Base-by-base conservation (phyloP, 73 alveolate genomes). In the Paramecium pentaurelia region DNA sequence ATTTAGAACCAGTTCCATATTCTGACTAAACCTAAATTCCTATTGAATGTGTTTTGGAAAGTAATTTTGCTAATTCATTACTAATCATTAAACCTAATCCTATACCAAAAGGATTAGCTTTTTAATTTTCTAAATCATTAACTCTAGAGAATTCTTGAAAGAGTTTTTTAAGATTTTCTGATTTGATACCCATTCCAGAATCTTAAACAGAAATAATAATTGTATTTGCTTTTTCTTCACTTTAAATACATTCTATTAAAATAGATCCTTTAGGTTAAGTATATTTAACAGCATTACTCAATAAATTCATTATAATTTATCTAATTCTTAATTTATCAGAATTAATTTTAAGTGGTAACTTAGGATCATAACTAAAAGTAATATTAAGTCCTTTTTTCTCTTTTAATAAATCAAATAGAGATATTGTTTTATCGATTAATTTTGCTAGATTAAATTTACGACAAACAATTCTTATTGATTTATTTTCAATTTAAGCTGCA, bases 241-340 rank as follows among this genome's bases (percentile, higher is more conserved):
- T 32, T 12, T 64, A 32, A 64, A 58, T 58, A 11, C 88, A 87
- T 36, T 73, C 93, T 3, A 84, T 58, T 42, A 86, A 68, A 6
- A 92, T 86, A 32, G 87, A 49, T 27, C 93, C 94, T 25, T 75
- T 86, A 1, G 80, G 51, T 51, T 60, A 38, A 16, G 95, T 92
- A 38, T 73, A 92, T 85, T 92, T 92, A 14, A 92, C 64, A 30
- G 95, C 95, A 86, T 92, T 92, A 54, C 93, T 77, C 30, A 85
- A 32, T 32, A 92, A 58, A 60, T 92, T 92, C 40, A 92, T 92
- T 4, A 92, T 37, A 6, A 92, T 71, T 34, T 92, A 54, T 54
- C 92, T 51, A 47, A 77, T 54, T 54, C 95, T 27, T 30, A 54
- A 16, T 20, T 86, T 68, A 54, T 92, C 95, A 11, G 93, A 84